Evolutionary conservation across 1,284 basidiomycete genomes (phyloP), one percentile per base, ranked within the genome.

Genomic region (Sporisorium reilianum): DNA sequence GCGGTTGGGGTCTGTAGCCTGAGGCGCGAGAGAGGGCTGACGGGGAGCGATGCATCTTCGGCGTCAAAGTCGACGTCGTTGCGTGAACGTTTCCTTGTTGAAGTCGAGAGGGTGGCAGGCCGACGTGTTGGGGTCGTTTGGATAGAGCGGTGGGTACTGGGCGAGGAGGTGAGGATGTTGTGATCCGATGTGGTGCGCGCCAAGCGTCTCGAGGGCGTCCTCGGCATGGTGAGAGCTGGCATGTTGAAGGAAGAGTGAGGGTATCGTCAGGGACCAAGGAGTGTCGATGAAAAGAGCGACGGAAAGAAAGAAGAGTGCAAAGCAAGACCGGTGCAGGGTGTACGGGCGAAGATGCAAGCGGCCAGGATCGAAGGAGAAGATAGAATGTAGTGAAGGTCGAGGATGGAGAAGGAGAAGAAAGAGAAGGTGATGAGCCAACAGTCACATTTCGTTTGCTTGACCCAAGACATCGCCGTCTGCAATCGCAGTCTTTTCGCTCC

Each of bases 191-290:
- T 41, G n/a, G 60, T 52, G 8, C 67, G 52, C 18, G 56, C 44
- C 23, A 65, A 41, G 14, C 71, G 62, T 49, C 63, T 63, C 22
- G 71, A 69, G 14, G 65, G 62, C 16, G 63, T 75, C 14, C 55
- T 53, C 26, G 66, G 53, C 50, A 65, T 60, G 25, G 22, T 62
- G 49, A 57, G 57, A 55, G 58, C 71, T 74, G 71, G 25, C 55
- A 65, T 64, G 18, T 18, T 30, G 50, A 44, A 46, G 18, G 12
- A 23, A 11, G 8, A 7, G 20, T 16, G 32, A 14, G 52, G 46
- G 49, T 42, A 48, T 42, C 26, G 40, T n/a, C n/a, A n/a, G n/a
- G n/a, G n/a, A n/a, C 10, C 49, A 41, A 45, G 11, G 44, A 53
- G 20, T 4, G 51, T 45, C 45, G 44, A 49, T 20, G 36, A 45